Conservation (phyloP, 2,329 filamentous ascomycete genomes). For the Pseudogymnoascus sp. region DNA sequence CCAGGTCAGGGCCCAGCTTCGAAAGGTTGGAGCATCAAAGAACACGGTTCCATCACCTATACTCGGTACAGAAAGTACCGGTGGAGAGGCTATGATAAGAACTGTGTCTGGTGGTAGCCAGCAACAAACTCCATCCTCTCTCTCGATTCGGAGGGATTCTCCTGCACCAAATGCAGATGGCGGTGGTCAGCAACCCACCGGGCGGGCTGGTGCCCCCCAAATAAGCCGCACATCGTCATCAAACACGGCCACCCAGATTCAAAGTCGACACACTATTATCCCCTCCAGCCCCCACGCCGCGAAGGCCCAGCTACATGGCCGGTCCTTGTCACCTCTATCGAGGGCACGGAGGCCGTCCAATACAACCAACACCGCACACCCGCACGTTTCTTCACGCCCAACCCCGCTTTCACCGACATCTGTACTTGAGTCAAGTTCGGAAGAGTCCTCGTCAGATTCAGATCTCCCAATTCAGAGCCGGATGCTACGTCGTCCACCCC, state of each 20-base stretch:
- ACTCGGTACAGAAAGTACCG: slow-evolving; percentile 35
- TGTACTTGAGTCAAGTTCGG: slow-evolving; percentile 15
- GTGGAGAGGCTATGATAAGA: slow-evolving; percentile 43
- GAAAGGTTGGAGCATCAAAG: slow-evolving; percentile 57
- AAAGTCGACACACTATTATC: slow-evolving; percentile 20
- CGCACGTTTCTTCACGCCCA: slow-evolving; percentile 9
- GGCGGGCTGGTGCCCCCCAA: slow-evolving; percentile 18
- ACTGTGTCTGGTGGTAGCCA: slow-evolving; percentile 38
- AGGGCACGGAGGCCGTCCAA: slow-evolving; percentile 14
- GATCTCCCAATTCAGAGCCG: slow-evolving; percentile 22
- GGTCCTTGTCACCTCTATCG: slow-evolving; percentile 21
- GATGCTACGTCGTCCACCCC: slow-evolving; percentile 23
- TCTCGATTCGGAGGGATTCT: slow-evolving; percentile 24
- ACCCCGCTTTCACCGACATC: slow-evolving; percentile 16
- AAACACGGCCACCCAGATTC: slow-evolving; percentile 21
- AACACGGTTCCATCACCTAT: slow-evolving; percentile 47
- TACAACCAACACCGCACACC: slow-evolving; percentile 12
- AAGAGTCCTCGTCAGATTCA: slow-evolving; percentile 22
- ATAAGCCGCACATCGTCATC: slow-evolving; percentile 26
- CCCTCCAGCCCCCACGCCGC: slow-evolving; percentile 22
- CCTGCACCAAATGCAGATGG: slow-evolving; percentile 19
- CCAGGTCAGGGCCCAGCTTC: slow-evolving; percentile 84
- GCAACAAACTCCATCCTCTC: slow-evolving; percentile 21
- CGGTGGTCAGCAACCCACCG: slow-evolving; percentile 12
- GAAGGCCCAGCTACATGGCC: slow-evolving; percentile 19